phyloP scores from a whole-genome alignment of 2,329 filamentous ascomycete species.

The Ascochyta pisi region DNA sequence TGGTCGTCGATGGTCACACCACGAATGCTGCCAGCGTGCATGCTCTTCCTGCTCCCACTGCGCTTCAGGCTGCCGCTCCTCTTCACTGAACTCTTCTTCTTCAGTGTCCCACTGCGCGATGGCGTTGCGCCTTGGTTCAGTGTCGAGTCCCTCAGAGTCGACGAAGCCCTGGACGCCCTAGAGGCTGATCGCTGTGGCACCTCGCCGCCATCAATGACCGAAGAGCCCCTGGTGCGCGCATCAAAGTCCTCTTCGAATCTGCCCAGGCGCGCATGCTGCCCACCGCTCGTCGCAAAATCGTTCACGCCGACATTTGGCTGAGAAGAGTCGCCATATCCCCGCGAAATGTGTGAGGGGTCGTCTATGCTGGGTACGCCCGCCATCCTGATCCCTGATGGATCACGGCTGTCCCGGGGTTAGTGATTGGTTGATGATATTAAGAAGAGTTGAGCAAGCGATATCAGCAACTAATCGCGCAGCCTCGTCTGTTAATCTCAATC shows the following conservation, averaged over 20 bases:
- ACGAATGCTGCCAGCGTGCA: constrained; percentile 84
- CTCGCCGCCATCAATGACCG: constrained; percentile 63
- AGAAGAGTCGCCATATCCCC: constrained; percentile 42
- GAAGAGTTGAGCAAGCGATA: not conserved
- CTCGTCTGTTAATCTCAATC: not conserved
- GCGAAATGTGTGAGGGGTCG: constrained; percentile 47
- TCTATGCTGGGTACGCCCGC: constrained; percentile 47
- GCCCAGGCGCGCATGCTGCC: constrained; percentile 47
- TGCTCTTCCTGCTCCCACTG: constrained; percentile 79
- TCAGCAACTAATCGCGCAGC: not conserved
- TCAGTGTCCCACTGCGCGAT: constrained; percentile 76
- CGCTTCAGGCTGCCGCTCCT: constrained; percentile 77
- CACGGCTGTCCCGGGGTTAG: constrained; percentile 20
- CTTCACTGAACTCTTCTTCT: constrained; percentile 84
- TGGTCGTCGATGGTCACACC: constrained; percentile 77
- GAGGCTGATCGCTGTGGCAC: constrained; percentile 69
- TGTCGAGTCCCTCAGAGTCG: constrained; percentile 42
- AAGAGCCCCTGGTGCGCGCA: constrained; percentile 70
- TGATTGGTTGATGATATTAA: constrained; percentile 23
- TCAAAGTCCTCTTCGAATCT: constrained; percentile 76
- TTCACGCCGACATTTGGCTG: constrained; percentile 34
- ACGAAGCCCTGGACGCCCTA: constrained; percentile 49
- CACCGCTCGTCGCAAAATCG: constrained; percentile 50
- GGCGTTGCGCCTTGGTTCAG: constrained; percentile 55
- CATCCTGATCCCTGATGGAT: constrained; percentile 31